These are phyloP conservation scores for Orobanche coerulescens DNA, from an alignment of 257 asterid genomes.

Conservation along the genomic window DNA sequence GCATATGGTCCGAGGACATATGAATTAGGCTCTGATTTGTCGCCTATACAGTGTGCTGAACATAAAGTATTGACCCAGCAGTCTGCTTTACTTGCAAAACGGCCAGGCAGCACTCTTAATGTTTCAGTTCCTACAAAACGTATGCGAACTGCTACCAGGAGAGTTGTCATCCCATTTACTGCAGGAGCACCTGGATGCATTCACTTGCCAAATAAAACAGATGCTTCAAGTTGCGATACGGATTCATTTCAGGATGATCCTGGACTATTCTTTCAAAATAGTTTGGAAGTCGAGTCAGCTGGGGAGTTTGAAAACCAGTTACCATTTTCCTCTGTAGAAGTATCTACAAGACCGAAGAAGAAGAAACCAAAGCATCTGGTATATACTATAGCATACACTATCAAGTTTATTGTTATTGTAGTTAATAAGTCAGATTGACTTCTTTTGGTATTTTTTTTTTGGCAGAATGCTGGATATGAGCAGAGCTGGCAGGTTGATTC, in stretches of 20 bases:
- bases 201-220: conserved; percentile 66
- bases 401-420: conserved; percentile 7
- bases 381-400: conserved; percentile 27
- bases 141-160: conserved; percentile 76
- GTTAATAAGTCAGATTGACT: conserved; percentile 11
- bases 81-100: conserved; percentile 46
- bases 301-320: conserved; percentile 66
- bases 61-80: conserved; percentile 46
- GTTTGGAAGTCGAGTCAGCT: conserved; percentile 68
- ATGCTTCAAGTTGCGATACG: conserved; percentile 95
- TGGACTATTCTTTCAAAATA: conserved; percentile 51
- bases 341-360: conserved; percentile 69
- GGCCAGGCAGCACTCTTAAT: conserved; percentile 67
- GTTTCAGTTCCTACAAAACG: conserved; percentile 92
- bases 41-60: conserved; percentile 49
- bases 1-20: conserved; percentile 50
- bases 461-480: conserved; percentile 59
- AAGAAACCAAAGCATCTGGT: conserved; percentile 80
- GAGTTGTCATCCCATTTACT: conserved; percentile 65
- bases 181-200: conserved; percentile 66
- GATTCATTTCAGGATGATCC: conserved; percentile 94
- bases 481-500: conserved; percentile 72
- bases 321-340: conserved; percentile 56
- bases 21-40: conserved; percentile 46
- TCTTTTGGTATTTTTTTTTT: conserved; percentile 18